Base-by-base conservation (phyloP, 495 filamentous ascomycete genomes). In the Penicillium ochrochloron region DNA sequence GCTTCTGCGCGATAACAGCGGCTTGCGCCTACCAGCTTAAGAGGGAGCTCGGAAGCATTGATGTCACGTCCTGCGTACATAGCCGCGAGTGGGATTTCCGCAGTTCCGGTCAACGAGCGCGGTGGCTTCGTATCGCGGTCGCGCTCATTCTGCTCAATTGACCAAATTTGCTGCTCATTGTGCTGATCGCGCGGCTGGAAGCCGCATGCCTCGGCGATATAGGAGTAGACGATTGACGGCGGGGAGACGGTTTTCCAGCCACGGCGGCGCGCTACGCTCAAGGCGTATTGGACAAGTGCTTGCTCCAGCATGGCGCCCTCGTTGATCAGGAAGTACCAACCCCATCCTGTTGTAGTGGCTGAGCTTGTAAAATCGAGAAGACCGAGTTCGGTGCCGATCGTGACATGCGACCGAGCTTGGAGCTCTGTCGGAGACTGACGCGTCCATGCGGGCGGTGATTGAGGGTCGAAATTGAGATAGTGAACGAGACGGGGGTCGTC, bases 1-100 rank as follows among this genome's bases (percentile, higher is more conserved):
- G 95, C 96, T 76, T 99, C 95, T 17, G 95, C 95, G 52, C 95
- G 89, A 72, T 96, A 99, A 78, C 92, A 95, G 5, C 95, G 84
- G 48, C 92, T 96, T 1, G 89, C 86, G 8, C 90, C 95, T 6
- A 95, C 92, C 5, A 89, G 76, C 70, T 92, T 94, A 21, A 92
- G 60, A 0, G 95, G 96, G 0, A 97, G 77, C 0, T 88, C 81
- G 5, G 73, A 68, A 15, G 84, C 81, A 29, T 88, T 79, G 23
- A 99, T 70, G 14, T 83, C 83, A 17, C 85, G 83, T 57, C 91
- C 87, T 14, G 93, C 93, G 67, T 92, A 88, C 89, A 97, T 93
- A 33, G 86, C 93, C 0, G 96, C 95, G 4, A 99, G 84, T 0
- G 94, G 93, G 67, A 99, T 98, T 76, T 99, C 95, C 3, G 94